A percentile compares a stretch with the other conserved stretches of the same genome.
Evolutionary conservation across 192 early-diverging fungal genomes (phyloP).

Genomic region (Polychytrium aggregatum): DNA sequence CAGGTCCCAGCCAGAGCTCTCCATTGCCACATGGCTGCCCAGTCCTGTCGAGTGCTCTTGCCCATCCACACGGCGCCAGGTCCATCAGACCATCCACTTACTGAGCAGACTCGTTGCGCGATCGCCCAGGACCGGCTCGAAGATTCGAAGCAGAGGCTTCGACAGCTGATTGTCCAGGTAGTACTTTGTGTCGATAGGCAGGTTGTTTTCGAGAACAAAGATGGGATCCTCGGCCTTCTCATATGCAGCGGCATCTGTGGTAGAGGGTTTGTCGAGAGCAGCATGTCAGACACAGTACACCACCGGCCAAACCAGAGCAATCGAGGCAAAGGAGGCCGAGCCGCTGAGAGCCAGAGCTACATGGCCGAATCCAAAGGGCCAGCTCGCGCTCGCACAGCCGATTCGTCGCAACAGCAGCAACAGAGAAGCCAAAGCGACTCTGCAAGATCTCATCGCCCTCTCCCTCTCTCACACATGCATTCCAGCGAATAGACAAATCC

Average conservation of each 20-base stretch:
- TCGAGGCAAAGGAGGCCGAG: too few relatives aligned
- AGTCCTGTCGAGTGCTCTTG: too few relatives aligned
- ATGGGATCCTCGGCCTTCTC: slow-evolving; percentile 98
- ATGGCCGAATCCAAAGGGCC: too few relatives aligned
- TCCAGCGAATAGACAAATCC: neutral
- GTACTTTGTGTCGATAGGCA: slow-evolving; percentile 93
- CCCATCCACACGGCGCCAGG: too few relatives aligned
- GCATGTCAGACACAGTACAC: too few relatives aligned
- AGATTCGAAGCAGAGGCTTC: slow-evolving; percentile 86
- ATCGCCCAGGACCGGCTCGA: slow-evolving; percentile 90
- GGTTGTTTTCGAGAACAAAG: slow-evolving; percentile 94
- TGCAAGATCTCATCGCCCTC: neutral
- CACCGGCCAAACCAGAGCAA: too few relatives aligned
- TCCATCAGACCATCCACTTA: too few relatives aligned
- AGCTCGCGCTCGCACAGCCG: neutral
- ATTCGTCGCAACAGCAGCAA: neutral
- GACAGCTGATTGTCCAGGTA: slow-evolving; percentile 95
- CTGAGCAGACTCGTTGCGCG: slow-evolving; percentile 65
- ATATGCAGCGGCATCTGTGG: slow-evolving; percentile 68
- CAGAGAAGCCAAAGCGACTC: neutral
- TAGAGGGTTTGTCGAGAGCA: too few relatives aligned
- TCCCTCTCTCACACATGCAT: neutral
- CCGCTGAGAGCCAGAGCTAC: too few relatives aligned
- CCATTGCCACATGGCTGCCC: too few relatives aligned
- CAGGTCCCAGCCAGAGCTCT: too few relatives aligned